phyloP scores from a whole-genome alignment of 306 rosid species.

The Alnus glutinosa region DNA sequence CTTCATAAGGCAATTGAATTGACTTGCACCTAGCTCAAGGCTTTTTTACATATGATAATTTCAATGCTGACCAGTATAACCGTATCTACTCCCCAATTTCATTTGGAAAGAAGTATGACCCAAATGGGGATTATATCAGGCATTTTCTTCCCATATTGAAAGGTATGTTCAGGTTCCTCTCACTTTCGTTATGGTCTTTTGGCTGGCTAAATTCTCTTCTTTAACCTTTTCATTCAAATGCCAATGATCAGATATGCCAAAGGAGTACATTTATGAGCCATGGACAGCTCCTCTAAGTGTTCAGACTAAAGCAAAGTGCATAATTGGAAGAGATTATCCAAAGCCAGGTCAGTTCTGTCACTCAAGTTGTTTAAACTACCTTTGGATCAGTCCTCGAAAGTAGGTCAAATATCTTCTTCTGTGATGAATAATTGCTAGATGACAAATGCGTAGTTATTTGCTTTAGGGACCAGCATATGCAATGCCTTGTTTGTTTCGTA shows the following conservation, averaged over 20 bases:
- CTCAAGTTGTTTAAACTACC: background rate
- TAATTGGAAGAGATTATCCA: conserved; percentile 91
- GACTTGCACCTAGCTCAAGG: background rate
- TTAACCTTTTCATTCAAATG: conserved; percentile 20
- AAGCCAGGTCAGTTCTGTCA: conserved; percentile 64
- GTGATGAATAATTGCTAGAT: background rate
- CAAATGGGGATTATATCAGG: conserved; percentile 79
- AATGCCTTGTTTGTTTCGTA: too few relatives aligned
- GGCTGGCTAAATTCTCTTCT: conserved; percentile 5
- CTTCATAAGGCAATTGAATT: background rate
- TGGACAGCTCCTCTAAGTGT: conserved; percentile 92
- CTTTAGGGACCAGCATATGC: background rate
- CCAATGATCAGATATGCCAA: conserved; percentile 77
- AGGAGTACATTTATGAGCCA: conserved; percentile 87
- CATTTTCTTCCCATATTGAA: conserved; percentile 81
- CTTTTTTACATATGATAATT: conserved; percentile 17
- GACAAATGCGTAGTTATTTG: background rate
- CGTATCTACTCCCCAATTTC: conserved; percentile 86
- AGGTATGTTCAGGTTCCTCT: conserved; percentile 43
- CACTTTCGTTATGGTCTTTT: conserved; percentile 22
- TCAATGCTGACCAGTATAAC: conserved; percentile 60
- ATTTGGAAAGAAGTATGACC: conserved; percentile 93
- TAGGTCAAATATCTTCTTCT: background rate
- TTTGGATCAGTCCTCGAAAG: conserved; percentile 2
- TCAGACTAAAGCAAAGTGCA: conserved; percentile 86